Base-by-base conservation (phyloP, 2,329 filamentous ascomycete genomes). In the Venturia effusa region DNA sequence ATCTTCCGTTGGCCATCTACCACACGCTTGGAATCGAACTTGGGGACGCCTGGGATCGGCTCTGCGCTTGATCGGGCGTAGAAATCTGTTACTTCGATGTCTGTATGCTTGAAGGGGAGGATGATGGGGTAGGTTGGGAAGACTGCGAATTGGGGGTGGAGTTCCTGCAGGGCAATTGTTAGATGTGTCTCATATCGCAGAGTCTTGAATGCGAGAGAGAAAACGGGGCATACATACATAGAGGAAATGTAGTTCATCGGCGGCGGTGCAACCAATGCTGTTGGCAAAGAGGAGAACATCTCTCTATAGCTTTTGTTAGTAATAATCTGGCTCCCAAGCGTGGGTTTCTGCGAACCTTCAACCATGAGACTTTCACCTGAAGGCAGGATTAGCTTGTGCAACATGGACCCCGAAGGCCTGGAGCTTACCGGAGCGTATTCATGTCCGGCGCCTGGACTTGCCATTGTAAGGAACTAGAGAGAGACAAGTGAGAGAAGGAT, bases 121-220 rank as follows among this genome's bases (percentile, higher is more conserved):
- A 94, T 84, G 68, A 93, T 82, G 24, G 90, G 85, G 75, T 95
- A 96, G 54, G 92, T 96, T 22, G 92, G 92, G 76, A 97, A 97
- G 70, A 90, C 88, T 66, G 88, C 78, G 74, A 97, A 97, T 65
- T 89, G 83, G 57, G 92, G 90, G 74, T 96, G 88, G 62, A 95
- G 84, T 78, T 97, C 92, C 51, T 57, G 27, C 4, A n/a, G 30
- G 22, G 4, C 7, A 57, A 8, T 8, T 11, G 51, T 57, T n/a
- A 57, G 51, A 90, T 93, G 68, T 45, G 17, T 27, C 19, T 11
- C 19, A 2, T 13, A 15, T 39, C 13, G n/a, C n/a, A n/a, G n/a
- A n/a, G 30, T 30, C 30, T 59, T 37, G 40, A 61, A 37, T 45
- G 41, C 37, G 37, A 60, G 43, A 61, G 41, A 24, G 43, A n/a